These are phyloP conservation scores for Aspergillus floridensis DNA, from an alignment of 2,329 filamentous ascomycete species.

Conservation along the genomic window DNA sequence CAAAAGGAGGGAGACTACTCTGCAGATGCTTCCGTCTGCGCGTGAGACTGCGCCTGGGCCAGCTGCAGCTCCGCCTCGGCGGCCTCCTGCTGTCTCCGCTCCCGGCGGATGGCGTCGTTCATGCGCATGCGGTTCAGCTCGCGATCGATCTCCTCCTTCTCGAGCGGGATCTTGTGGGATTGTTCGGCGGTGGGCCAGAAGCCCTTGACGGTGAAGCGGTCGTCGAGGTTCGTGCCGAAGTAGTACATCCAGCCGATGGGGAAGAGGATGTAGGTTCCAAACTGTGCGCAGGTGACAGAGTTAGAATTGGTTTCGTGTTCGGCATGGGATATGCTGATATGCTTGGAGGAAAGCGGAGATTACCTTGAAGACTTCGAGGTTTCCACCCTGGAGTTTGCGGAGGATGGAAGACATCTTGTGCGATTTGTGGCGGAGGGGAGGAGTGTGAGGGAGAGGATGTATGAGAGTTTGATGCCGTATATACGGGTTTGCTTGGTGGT, in stretches of 20 bases:
- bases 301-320: neutral
- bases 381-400: slow-evolving; percentile 70
- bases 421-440: neutral
- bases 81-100: slow-evolving; percentile 44
- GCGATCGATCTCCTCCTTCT: slow-evolving; percentile 63
- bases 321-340: too few species aligned
- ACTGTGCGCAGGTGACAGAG: slow-evolving; percentile 54
- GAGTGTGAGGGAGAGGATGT: neutral
- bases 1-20: too few species aligned
- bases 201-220: slow-evolving; percentile 79
- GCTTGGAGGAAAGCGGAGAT: slow-evolving; percentile 12
- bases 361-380: slow-evolving; percentile 95
- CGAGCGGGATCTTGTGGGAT: slow-evolving; percentile 53
- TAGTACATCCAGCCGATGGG: slow-evolving; percentile 99
- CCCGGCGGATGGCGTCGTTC: slow-evolving; percentile 51
- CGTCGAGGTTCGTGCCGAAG: slow-evolving; percentile 96
- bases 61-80: slow-evolving; percentile 17
- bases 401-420: slow-evolving; percentile 40
- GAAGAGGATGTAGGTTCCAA: slow-evolving; percentile 98
- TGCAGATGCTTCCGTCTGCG: slow-evolving; percentile 9
- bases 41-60: slow-evolving; percentile 7
- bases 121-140: slow-evolving; percentile 69
- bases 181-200: slow-evolving; percentile 81
- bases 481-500: neutral
- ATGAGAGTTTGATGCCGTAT: neutral